Evolutionary conservation across 257 asterid species (phyloP).

Genomic region (Mentha longifolia): DNA sequence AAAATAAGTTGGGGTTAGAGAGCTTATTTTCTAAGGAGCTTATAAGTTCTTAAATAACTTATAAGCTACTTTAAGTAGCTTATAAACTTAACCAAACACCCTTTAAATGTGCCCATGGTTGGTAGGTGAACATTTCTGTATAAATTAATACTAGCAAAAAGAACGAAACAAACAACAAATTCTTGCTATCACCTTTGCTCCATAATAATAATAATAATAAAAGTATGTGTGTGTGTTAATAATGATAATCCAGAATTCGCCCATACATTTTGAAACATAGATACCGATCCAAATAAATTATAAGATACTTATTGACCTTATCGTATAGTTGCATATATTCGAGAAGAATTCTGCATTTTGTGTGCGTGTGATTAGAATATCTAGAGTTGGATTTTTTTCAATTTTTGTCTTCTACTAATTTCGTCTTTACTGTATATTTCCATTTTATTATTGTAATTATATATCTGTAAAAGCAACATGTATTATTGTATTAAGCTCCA

Average conservation of each 20-base stretch:
- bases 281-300: background rate
- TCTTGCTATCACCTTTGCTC: no score
- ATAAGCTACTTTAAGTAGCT: no score
- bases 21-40: no score
- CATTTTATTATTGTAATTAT: background rate
- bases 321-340: background rate
- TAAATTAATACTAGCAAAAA: no score
- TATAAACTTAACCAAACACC: no score
- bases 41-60: no score
- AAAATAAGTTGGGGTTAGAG: no score
- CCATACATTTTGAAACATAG: background rate
- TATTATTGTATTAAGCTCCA: background rate
- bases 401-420: background rate
- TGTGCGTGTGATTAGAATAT: background rate
- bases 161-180: no score
- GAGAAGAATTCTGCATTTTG: background rate
- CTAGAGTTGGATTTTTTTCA: constrained; percentile 1
- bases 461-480: background rate
- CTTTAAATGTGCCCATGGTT: no score
- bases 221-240: no score
- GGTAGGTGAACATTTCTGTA: no score
- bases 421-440: background rate
- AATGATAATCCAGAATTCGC: background rate
- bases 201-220: no score
- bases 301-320: background rate